Conservation (phyloP, 495 filamentous ascomycete species). For the Hyaloscypha finlandica region DNA sequence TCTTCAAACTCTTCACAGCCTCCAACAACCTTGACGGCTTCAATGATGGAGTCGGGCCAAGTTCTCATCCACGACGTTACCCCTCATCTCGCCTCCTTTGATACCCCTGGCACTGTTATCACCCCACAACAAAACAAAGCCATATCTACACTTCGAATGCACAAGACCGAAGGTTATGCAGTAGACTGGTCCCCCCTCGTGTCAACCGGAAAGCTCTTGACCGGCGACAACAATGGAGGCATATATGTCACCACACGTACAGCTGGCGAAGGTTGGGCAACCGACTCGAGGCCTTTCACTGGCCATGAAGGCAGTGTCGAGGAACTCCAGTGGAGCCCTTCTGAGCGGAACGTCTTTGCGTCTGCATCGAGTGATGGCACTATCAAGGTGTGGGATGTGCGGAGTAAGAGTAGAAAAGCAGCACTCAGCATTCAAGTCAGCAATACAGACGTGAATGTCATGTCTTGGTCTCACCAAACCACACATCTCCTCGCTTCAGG, state of each 20-base stretch:
- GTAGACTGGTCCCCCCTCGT: constrained; percentile 89
- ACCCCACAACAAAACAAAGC: constrained; percentile 83
- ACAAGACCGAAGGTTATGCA: constrained; percentile 92
- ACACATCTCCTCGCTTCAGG: constrained; percentile 89
- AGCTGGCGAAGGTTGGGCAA: constrained; percentile 84
- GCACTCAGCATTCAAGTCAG: constrained; percentile 85
- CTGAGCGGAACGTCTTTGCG: constrained; percentile 87
- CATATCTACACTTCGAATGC: constrained; percentile 80
- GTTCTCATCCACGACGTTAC: constrained; percentile 94
- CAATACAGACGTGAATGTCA: constrained; percentile 87
- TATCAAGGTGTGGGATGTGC: constrained; percentile 92
- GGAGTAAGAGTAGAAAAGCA: constrained; percentile 81
- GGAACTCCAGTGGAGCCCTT: constrained; percentile 94
- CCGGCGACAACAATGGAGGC: constrained; percentile 85
- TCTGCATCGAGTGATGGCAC: constrained; percentile 92
- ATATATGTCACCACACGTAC: constrained; percentile 87
- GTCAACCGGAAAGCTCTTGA: constrained; percentile 75
- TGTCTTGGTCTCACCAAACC: constrained; percentile 88
- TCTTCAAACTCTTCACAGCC: constrained; percentile 67
- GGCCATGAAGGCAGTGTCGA: constrained; percentile 87
- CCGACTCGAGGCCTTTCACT: constrained; percentile 74
- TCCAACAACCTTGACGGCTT: constrained; percentile 79
- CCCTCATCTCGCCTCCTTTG: constrained; percentile 81
- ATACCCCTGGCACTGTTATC: constrained; percentile 78
- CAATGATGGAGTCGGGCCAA: constrained; percentile 85